These are phyloP conservation scores for Leishmania mexicana DNA, from an alignment of 208 protist species.

Conservation along the genomic window DNA sequence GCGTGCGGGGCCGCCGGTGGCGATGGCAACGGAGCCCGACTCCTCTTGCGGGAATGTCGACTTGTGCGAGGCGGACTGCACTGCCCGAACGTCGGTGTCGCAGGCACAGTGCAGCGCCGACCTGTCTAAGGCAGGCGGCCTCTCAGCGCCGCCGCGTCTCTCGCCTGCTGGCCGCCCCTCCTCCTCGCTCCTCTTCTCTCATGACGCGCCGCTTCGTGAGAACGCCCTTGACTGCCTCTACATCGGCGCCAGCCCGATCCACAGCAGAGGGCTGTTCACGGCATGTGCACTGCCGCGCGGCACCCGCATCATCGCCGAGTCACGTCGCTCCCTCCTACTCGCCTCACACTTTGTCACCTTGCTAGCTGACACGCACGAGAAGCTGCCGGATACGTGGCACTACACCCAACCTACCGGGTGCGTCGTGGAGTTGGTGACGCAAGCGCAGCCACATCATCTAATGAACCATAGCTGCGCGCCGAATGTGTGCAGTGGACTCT, in stretches of 20 bases:
- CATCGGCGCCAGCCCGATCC: constrained; percentile 67
- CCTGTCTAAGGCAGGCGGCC: background rate
- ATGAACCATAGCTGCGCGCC: constrained; percentile 80
- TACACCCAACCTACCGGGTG: constrained; percentile 73
- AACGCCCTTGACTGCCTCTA: constrained; percentile 49
- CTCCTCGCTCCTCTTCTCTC: background rate
- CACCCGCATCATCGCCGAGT: constrained; percentile 60
- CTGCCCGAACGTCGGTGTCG: background rate
- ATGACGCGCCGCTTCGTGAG: constrained; percentile 23
- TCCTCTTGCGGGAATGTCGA: background rate
- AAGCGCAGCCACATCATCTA: constrained; percentile 68
- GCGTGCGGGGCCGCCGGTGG: constrained; percentile 37
- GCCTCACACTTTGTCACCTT: constrained; percentile 46
- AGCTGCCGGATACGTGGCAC: constrained; percentile 73
- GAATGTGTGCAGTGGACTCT: constrained; percentile 72
- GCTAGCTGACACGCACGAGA: constrained; percentile 63
- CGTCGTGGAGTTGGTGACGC: constrained; percentile 65
- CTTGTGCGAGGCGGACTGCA: background rate
- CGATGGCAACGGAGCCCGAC: background rate
- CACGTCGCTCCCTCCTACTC: constrained; percentile 58
- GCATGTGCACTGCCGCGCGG: constrained; percentile 36
- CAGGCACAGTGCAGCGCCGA: background rate
- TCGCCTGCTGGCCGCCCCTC: background rate
- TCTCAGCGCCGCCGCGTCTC: background rate
- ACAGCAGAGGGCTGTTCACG: constrained; percentile 73